phyloP scores from a whole-genome alignment of 1,284 basidiomycete species.

The Phenoliferia sp. region DNA sequence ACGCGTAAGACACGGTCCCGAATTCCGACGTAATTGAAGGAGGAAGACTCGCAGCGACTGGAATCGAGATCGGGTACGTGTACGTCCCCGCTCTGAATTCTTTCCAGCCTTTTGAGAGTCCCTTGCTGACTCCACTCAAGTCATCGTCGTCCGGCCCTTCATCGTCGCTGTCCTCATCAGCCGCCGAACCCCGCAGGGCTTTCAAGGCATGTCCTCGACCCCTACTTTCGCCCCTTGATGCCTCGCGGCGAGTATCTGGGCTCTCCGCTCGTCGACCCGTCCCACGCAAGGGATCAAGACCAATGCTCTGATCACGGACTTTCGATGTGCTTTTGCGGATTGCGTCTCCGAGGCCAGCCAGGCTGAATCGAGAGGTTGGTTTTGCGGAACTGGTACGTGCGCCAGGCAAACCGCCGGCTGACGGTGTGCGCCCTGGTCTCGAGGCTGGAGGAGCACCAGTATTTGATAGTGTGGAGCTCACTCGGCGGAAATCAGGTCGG shows the following conservation, averaged over 20 bases:
- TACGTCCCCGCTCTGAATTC: constrained; percentile 88
- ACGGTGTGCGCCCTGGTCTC: background rate
- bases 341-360: constrained; percentile 22
- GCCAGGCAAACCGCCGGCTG: background rate
- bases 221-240: constrained; percentile 40
- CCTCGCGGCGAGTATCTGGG: constrained; percentile 24
- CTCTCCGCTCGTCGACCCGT: constrained; percentile 16
- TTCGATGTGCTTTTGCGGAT: constrained; percentile 26
- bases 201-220: constrained; percentile 45
- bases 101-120: constrained; percentile 60
- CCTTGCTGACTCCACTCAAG: background rate
- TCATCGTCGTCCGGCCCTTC: constrained; percentile 8
- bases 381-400: background rate
- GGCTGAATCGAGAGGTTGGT: constrained; percentile 13
- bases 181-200: constrained; percentile 38
- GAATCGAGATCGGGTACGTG: constrained; percentile 88
- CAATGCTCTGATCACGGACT: background rate
- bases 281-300: background rate
- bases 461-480: background rate
- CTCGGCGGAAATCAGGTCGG: background rate
- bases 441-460: background rate
- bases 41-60: constrained; percentile 73
- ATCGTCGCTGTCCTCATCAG: constrained; percentile 26
- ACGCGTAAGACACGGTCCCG: constrained; percentile 71
- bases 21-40: constrained; percentile 74